Evolutionary conservation across 805 yeast genomes (phyloP).

Genomic region (Candida vaughaniae): DNA sequence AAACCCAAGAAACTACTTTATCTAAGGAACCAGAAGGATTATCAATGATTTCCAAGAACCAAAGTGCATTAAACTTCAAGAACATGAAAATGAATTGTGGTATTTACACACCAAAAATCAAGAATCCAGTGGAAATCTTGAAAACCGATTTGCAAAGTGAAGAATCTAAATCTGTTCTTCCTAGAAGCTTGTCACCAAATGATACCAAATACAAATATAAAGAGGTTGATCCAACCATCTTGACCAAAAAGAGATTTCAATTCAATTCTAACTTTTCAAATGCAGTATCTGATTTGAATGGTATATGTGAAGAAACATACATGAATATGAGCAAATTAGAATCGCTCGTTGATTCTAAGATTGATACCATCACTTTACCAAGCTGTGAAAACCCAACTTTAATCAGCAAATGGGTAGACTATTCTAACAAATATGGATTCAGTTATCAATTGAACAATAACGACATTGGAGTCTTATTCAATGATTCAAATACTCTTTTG

Average conservation of each 20-base stretch:
- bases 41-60: slow-evolving; percentile 52
- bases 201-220: slow-evolving; percentile 85
- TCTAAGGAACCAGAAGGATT: slow-evolving; percentile 60
- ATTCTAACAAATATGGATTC: slow-evolving; percentile 92
- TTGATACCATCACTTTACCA: slow-evolving; percentile 38
- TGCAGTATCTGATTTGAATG: slow-evolving; percentile 38
- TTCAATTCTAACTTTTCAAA: slow-evolving; percentile 39
- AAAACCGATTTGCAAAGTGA: slow-evolving; percentile 69
- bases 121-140: slow-evolving; percentile 68
- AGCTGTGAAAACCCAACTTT: slow-evolving; percentile 60
- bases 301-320: slow-evolving; percentile 35
- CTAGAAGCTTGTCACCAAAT: slow-evolving; percentile 89
- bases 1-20: slow-evolving; percentile 61
- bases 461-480: slow-evolving; percentile 86
- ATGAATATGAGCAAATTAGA: slow-evolving; percentile 44
- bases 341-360: slow-evolving; percentile 30
- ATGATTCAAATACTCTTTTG: slow-evolving; percentile 79
- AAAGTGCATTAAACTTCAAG: slow-evolving; percentile 66
- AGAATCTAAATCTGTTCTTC: slow-evolving; percentile 67
- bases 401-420: slow-evolving; percentile 96
- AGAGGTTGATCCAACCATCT: slow-evolving; percentile 50
- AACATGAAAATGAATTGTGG: slow-evolving; percentile 66
- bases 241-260: slow-evolving; percentile 32
- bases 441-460: slow-evolving; percentile 90
- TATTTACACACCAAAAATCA: slow-evolving; percentile 49